Percentiles rank a stretch among this genome's conserved stretches.
phyloP scores from a whole-genome alignment of 2,329 filamentous ascomycete genomes.

The Venturia carpophila region DNA sequence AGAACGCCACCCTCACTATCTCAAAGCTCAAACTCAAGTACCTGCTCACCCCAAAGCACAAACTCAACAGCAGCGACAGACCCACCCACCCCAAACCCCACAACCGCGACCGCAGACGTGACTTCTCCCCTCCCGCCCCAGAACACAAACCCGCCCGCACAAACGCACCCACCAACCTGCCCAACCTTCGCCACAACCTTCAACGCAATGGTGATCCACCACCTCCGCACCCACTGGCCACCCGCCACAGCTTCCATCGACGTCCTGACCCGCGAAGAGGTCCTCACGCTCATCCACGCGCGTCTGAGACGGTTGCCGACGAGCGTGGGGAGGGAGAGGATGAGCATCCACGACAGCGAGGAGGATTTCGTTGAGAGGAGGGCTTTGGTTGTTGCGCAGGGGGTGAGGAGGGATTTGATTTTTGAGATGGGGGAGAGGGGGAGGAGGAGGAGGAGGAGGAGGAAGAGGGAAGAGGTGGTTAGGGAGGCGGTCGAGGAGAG shows the following conservation, averaged over 20 bases:
- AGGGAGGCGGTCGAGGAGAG: not conserved
- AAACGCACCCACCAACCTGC: not conserved
- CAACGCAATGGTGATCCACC: not conserved
- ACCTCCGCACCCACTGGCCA: not conserved
- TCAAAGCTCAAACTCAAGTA: not conserved
- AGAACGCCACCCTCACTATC: not conserved
- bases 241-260: not conserved
- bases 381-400: conserved; percentile 7
- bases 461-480: too few species aligned
- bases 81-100: not conserved
- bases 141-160: not conserved
- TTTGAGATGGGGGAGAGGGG: not conserved
- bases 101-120: too few species aligned
- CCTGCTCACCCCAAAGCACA: not conserved
- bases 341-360: conserved; percentile 1
- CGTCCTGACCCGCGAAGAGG: not conserved
- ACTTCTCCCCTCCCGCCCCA: too few species aligned
- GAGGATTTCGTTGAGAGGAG: conserved; percentile 9
- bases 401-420: not conserved
- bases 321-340: not conserved
- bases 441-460: not conserved
- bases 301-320: not conserved
- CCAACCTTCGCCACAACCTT: not conserved
- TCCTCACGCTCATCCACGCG: not conserved
- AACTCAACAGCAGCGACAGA: not conserved